Evolutionary conservation across 1,284 basidiomycete genomes (phyloP), one percentile per base, ranked within the genome.

Genomic region (Ceraceosorus bombacis): DNA sequence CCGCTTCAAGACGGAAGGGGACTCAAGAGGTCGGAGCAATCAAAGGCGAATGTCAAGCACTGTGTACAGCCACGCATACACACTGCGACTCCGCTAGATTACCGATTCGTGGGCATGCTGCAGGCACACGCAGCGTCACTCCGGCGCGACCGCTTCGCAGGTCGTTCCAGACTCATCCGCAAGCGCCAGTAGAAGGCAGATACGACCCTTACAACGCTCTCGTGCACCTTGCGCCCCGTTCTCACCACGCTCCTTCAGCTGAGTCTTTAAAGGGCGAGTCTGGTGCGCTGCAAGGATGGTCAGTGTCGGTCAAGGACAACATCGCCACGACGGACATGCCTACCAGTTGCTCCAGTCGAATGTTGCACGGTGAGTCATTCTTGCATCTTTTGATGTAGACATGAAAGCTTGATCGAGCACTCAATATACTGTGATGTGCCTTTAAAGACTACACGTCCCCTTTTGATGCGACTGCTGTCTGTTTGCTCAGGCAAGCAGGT

Each of bases 381-480:
- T 2, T 36, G 27, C n/a, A 15, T n/a, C 8, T 2, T 9, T 13
- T 10, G 13, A 51, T 51, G 13, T 51, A 27, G 13, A 15, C 10
- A 51, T 15, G n/a, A 15, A 15, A 10, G 10, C 8, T 15, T 51
- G n/a, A n/a, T 48, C 15, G 12, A 15, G 3, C 15, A 15, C 46
- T 15, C 46, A 48, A 48, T 13, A 48, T 48, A 3, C 15, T 48
- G 12, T 46, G 43, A 1, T 4, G 43, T 15, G 15, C 43, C 10
- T 10, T 1, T 10, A 46, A 36, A 41, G 58, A 50, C 49, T 97
- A 89, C 71, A 76, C 71, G 0, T 85, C 93, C 0, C 90, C 90
- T 0, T 92, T 88, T 72, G 88, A 92, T 74, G 91, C 94, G 52
- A 91, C 90, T 0, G 88, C 88, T 5, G 89, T 96, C 0, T 65